Evolutionary conservation across 306 rosid species (phyloP), one percentile per base, ranked within the genome.

Genomic region (Gleditsia sinensis): DNA sequence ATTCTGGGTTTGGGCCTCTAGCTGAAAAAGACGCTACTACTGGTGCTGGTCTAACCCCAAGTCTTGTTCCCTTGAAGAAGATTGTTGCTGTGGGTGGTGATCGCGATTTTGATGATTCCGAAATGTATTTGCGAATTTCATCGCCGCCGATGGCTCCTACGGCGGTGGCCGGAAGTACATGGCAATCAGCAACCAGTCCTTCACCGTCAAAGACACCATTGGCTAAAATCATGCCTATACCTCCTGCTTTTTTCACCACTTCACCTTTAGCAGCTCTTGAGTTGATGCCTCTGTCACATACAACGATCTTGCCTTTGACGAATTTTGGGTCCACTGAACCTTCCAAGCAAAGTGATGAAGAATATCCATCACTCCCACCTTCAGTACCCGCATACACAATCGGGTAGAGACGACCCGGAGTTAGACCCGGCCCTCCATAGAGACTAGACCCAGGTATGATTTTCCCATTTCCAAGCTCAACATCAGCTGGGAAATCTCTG

Each of bases 151-250:
- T 3, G 1, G 97, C 94, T 0, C 94, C 97, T 0, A 92, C 92
- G 0, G 97, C 70, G 1, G 96, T 90, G 14, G 96, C 97, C 0
- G 97, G 97, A 16, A 92, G 74, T 7, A 92, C 89, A 40, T 92
- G 96, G 86, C 94, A 90, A 69, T 92, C 97, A 1, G 97, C 97
- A 0, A 90, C 93, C 4, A 92, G 78, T n/a, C 98, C 98, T 81
- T 92, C 96, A 0, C 98, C 98, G 46, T 92, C 96, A 51, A 88
- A 92, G 0, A 86, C 92, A 0, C 88, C 98, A 17, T 92, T 92
- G 0, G 96, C 89, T n/a, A 92, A 67, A n/a, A 92, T 85, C 98
- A 92, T 92, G 0, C 90, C 96, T 14, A 86, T 33, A 2, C 94
- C 98, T 7, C 96, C 98, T 0, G 94, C 82, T 53, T 85, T 90